These are phyloP conservation scores for Blastobotrys peoriensis DNA, from an alignment of 805 yeast genomes.

Conservation along the genomic window DNA sequence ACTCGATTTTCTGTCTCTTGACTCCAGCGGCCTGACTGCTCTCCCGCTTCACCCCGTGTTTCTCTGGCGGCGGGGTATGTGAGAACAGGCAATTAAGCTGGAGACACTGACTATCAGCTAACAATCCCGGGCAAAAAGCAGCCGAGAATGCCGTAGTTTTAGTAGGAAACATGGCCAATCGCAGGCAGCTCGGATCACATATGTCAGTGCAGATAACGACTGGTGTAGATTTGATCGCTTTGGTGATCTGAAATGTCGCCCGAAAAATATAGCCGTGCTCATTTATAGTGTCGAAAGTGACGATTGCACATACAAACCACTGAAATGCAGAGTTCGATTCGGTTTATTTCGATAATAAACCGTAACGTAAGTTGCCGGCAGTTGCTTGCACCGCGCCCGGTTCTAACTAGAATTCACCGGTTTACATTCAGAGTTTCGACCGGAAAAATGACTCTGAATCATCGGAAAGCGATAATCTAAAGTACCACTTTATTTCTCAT, in stretches of 20 bases:
- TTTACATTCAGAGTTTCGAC: constrained; percentile 19
- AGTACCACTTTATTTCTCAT: constrained; percentile 31
- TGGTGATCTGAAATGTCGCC: no score
- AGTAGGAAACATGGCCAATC: background rate
- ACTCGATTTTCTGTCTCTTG: no score
- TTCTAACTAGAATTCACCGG: constrained; percentile 19
- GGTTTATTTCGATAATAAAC: constrained; percentile 23
- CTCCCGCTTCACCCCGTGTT: no score
- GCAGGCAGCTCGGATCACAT: no score
- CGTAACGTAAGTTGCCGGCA: constrained; percentile 17
- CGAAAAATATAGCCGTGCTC: no score
- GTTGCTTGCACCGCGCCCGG: background rate
- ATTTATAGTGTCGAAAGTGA: no score
- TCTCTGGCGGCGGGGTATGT: no score
- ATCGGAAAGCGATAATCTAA: constrained; percentile 11
- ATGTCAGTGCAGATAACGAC: no score
- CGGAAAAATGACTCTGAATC: background rate
- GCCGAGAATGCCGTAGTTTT: background rate
- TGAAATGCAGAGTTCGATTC: constrained; percentile 19
- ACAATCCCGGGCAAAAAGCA: background rate
- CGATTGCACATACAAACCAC: no score
- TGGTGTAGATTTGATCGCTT: no score
- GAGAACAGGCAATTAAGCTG: background rate
- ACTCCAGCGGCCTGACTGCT: no score
- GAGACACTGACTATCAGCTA: background rate